Evolutionary conservation across 768 basidiomycete genomes (phyloP).

Genomic region (Coprinellus micaceus): DNA sequence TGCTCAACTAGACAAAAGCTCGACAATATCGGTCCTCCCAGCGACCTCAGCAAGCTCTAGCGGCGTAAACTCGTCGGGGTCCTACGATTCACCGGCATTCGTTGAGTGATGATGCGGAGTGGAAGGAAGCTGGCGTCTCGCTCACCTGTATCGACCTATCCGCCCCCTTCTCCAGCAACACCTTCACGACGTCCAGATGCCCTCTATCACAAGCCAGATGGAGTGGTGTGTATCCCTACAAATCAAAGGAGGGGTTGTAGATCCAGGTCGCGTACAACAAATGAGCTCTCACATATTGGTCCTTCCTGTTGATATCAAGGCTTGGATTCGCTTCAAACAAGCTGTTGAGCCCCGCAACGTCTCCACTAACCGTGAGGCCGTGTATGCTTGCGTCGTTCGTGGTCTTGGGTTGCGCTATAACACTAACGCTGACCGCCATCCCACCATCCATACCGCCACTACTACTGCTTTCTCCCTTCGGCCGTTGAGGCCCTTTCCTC

Average conservation of each 20-base stretch:
- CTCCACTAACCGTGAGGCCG: constrained; percentile 57
- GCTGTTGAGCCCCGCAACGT: constrained; percentile 40
- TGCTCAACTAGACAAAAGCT: constrained; percentile 17
- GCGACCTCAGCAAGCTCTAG: constrained; percentile 57
- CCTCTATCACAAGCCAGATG: constrained; percentile 89
- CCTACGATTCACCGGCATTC: constrained; percentile 41
- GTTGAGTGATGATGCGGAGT: too few relatives aligned
- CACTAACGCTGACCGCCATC: constrained; percentile 64
- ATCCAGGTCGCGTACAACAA: background rate
- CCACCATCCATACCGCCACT: constrained; percentile 37
- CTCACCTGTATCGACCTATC: constrained; percentile 60
- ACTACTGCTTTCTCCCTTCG: constrained; percentile 18
- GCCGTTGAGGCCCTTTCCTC: constrained; percentile 42
- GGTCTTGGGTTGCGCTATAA: constrained; percentile 39
- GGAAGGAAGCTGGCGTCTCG: background rate
- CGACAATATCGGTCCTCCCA: constrained; percentile 52
- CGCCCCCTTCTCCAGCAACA: constrained; percentile 63
- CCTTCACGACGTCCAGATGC: constrained; percentile 47
- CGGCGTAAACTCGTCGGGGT: constrained; percentile 63
- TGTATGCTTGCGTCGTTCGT: constrained; percentile 47
- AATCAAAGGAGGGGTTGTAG: background rate
- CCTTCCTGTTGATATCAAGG: constrained; percentile 55
- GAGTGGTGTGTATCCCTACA: constrained; percentile 82
- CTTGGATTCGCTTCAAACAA: constrained; percentile 41
- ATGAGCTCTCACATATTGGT: constrained; percentile 64